Percentiles rank a stretch among this genome's conserved stretches.
phyloP scores from a whole-genome alignment of 106 monocot species.

The Phalaenopsis equestris region DNA sequence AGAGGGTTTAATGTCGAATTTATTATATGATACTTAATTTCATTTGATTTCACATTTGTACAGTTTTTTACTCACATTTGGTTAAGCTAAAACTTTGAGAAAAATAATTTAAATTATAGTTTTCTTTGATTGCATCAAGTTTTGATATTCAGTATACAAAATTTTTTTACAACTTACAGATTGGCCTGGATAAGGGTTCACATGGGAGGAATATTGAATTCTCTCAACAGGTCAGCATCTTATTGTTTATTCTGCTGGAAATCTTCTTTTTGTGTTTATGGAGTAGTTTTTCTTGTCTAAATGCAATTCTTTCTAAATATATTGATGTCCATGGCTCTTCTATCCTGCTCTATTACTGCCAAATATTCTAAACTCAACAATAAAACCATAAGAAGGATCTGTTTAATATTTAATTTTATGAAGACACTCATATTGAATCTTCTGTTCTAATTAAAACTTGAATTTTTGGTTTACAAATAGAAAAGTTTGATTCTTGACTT shows the following conservation, averaged over 20 bases:
- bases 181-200: constrained; percentile 91
- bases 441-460: not conserved
- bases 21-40: too few species aligned
- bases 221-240: constrained; percentile 45
- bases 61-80: not conserved
- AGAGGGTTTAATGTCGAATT: too few species aligned
- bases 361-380: not conserved
- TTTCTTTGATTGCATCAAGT: not conserved
- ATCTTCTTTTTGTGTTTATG: not conserved
- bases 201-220: constrained; percentile 78
- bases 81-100: not conserved
- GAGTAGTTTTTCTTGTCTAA: not conserved
- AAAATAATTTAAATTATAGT: not conserved
- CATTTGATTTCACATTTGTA: not conserved
- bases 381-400: not conserved
- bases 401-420: not conserved
- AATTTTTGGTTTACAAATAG: not conserved
- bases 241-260: not conserved
- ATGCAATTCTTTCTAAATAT: not conserved
- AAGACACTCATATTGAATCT: not conserved
- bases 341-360: not conserved
- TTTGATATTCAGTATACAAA: not conserved
- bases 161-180: constrained; percentile 31
- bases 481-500: not conserved
- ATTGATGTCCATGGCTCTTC: not conserved